phyloP scores from a whole-genome alignment of 495 filamentous ascomycete species.

The Rhypophila decipiens region DNA sequence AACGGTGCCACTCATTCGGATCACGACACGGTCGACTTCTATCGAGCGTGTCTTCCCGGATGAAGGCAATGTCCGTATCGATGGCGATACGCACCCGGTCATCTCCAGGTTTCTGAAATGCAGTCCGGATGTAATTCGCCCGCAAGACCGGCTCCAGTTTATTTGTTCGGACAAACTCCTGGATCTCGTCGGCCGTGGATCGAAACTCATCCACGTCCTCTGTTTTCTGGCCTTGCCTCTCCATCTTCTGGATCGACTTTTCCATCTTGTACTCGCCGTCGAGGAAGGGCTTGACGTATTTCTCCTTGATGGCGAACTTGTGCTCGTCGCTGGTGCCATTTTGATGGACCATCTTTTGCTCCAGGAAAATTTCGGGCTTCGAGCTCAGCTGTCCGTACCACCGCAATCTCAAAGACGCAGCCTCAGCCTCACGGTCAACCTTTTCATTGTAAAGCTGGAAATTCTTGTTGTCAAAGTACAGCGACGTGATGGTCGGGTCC shows the following conservation, averaged over 20 bases:
- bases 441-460: slow-evolving; percentile 85
- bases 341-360: slow-evolving; percentile 80
- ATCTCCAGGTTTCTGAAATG: slow-evolving; percentile 93
- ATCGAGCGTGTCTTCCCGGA: slow-evolving; percentile 87
- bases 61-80: slow-evolving; percentile 86
- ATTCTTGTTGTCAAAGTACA: slow-evolving; percentile 87
- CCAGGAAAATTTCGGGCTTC: slow-evolving; percentile 71
- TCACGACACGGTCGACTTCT: slow-evolving; percentile 78
- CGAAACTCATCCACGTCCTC: slow-evolving; percentile 64
- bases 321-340: slow-evolving; percentile 69
- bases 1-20: slow-evolving; percentile 81
- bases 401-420: slow-evolving; percentile 75
- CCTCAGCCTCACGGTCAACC: slow-evolving; percentile 66
- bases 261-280: slow-evolving; percentile 87
- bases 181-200: slow-evolving; percentile 66
- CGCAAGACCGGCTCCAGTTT: slow-evolving; percentile 79
- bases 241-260: slow-evolving; percentile 79
- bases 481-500: slow-evolving; percentile 86
- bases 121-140: slow-evolving; percentile 89
- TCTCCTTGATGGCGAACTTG: slow-evolving; percentile 80
- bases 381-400: slow-evolving; percentile 85
- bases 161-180: slow-evolving; percentile 69
- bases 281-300: slow-evolving; percentile 86
- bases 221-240: slow-evolving; percentile 52
- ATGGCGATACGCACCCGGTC: slow-evolving; percentile 85